Conservation (phyloP, 768 basidiomycete species). For the Tylopilus vinaceipallidus region DNA sequence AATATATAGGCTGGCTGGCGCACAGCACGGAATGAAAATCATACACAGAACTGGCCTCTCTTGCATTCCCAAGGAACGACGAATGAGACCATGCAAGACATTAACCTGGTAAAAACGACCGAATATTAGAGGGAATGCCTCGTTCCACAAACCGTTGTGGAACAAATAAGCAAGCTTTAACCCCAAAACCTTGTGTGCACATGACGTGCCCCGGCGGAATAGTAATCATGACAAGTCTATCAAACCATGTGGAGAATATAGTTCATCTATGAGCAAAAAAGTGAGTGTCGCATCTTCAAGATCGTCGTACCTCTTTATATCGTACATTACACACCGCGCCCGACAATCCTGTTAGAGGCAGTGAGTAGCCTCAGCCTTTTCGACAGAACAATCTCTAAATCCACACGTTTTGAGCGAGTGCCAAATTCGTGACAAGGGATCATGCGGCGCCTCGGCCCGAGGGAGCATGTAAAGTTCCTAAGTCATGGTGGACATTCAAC, state of each 20-base stretch:
- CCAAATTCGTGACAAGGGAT: not conserved
- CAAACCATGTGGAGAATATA: not conserved
- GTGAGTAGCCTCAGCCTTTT: not conserved
- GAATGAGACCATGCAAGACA: not conserved
- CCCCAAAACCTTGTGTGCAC: not conserved
- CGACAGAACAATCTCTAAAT: not conserved
- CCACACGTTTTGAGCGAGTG: not conserved
- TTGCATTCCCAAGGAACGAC: not conserved
- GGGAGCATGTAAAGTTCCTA: not conserved
- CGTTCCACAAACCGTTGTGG: not conserved
- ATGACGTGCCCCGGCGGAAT: not conserved
- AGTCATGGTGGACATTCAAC: too few species aligned
- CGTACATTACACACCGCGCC: not conserved
- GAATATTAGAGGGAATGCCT: not conserved
- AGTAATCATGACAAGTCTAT: not conserved
- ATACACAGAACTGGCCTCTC: not conserved
- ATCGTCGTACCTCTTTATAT: not conserved
- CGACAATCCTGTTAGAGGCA: not conserved
- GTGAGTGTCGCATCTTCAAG: not conserved
- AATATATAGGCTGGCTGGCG: conserved; percentile 16
- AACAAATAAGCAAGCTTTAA: not conserved
- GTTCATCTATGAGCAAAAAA: too few species aligned
- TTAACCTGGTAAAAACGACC: not conserved
- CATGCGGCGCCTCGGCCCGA: not conserved
- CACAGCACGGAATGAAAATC: not conserved